Evolutionary conservation across 2,329 filamentous ascomycete species (phyloP), one percentile per base, ranked within the genome.

Genomic region (Stemphylium vesicarium): DNA sequence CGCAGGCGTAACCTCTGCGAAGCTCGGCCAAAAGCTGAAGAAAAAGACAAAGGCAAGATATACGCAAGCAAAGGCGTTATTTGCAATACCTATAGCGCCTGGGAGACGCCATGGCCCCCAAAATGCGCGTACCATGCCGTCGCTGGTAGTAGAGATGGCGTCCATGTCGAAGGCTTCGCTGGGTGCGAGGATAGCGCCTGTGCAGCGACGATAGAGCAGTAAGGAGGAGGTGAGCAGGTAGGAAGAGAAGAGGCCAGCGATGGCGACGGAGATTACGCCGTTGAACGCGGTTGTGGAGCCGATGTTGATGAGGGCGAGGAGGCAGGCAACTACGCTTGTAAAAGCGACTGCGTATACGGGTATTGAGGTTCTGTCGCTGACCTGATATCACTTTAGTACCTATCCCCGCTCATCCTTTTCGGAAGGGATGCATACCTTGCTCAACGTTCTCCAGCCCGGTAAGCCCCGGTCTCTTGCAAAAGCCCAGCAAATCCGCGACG

Each of bases 271-370:
- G n/a, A 69, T 65, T 36, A 72, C 58, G 15, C 59, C 65, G 40
- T 65, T 69, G 60, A 71, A 72, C 3, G 65, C 69, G 4, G 58
- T 55, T 8, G 62, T 50, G 1, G 64, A 66, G 4, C 80, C 81
- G 53, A 84, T 76, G 59, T 82, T 81, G 65, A 83, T 79, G 15
- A 83, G 68, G 0, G 76, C 75, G 15, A 83, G 72, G 3, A 82
- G 64, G 20, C 71, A 64, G 26, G 76, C 75, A 22, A 80, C 65
- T 7, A 75, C 53, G 16, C 77, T 69, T 12, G 68, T 67, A 11
- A 59, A 39, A 24, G 52, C 53, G 13, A 72, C 62, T 2, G 68
- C 59, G 24, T 64, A 58, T 10, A 81, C 70, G 1, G 80, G 80
- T 32, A 69, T 66, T 0, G 54, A 54, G 4, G 65, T 69, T 13